Percentiles rank a stretch among this genome's conserved stretches.
Conservation (phyloP, 2,329 filamentous ascomycete genomes). For the Aspergillus sp. region DNA sequence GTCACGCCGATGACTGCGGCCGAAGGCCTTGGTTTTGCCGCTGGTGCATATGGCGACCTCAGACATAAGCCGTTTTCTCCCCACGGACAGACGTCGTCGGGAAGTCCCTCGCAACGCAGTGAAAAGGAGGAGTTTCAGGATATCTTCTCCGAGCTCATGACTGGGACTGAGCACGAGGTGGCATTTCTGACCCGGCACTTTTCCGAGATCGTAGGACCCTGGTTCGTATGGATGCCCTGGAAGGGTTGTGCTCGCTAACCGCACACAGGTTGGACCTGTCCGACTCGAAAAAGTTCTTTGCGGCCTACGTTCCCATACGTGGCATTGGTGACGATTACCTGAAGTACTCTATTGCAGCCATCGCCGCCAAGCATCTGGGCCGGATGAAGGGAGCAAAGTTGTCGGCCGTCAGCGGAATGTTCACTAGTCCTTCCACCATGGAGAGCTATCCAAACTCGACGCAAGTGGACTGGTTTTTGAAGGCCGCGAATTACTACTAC, state of each 20-base stretch:
- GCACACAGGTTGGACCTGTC: constrained; percentile 37
- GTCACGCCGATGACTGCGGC: neutral
- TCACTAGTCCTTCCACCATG: constrained; percentile 47
- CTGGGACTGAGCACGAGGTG: constrained; percentile 37
- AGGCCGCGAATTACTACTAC: constrained; percentile 61
- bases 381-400: constrained; percentile 30
- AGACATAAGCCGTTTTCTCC: constrained; percentile 7
- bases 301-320: constrained; percentile 36
- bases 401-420: constrained; percentile 20
- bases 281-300: constrained; percentile 40
- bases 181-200: constrained; percentile 40
- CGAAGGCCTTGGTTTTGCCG: neutral
- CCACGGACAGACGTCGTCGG: constrained; percentile 7
- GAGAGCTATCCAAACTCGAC: constrained; percentile 50
- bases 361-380: constrained; percentile 41
- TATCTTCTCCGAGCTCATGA: constrained; percentile 37
- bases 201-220: constrained; percentile 34
- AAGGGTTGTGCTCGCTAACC: constrained; percentile 12
- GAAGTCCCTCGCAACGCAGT: constrained; percentile 20
- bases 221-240: constrained; percentile 21
- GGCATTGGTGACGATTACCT: constrained; percentile 34
- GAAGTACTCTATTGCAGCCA: constrained; percentile 36
- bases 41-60: neutral
- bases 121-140: constrained; percentile 33
- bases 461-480: constrained; percentile 58